Evolutionary conservation across 768 basidiomycete species (phyloP).

Genomic region (Hygrophorus russula): DNA sequence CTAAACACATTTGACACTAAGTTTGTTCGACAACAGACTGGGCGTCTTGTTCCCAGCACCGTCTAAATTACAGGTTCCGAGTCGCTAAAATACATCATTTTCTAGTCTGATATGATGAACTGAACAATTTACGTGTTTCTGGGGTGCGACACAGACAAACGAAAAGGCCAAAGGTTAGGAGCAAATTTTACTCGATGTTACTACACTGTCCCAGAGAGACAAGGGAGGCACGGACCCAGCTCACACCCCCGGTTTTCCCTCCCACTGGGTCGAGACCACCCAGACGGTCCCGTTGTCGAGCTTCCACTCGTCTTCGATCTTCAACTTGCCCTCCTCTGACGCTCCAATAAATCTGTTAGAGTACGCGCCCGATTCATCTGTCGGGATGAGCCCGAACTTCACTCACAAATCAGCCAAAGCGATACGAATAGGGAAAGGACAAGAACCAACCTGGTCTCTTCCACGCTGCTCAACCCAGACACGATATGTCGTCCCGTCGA

Average conservation of each 20-base stretch:
- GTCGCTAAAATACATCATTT: no score
- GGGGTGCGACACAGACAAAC: no score
- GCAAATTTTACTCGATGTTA: no score
- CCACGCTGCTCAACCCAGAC: slow-evolving; percentile 3
- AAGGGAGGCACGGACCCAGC: no score
- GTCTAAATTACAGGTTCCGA: no score
- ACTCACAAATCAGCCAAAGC: neutral
- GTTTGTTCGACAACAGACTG: no score
- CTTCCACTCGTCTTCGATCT: neutral
- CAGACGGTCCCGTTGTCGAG: slow-evolving; percentile 1
- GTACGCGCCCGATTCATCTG: slow-evolving; percentile 1
- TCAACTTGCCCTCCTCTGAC: slow-evolving; percentile 1
- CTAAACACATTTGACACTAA: no score
- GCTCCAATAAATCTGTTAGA: slow-evolving; percentile 2
- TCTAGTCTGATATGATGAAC: no score
- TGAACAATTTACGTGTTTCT: no score
- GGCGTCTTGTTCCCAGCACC: no score
- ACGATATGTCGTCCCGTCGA: slow-evolving; percentile 2
- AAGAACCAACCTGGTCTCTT: slow-evolving; percentile 1
- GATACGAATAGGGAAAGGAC: neutral
- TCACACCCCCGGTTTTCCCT: slow-evolving; percentile 1
- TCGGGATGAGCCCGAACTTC: slow-evolving; percentile 1
- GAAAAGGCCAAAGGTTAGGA: no score
- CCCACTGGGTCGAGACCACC: slow-evolving; percentile 2
- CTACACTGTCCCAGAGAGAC: no score